Base-by-base conservation (phyloP, 176 grass and related monocot genomes). In the Zizania latifolia region DNA sequence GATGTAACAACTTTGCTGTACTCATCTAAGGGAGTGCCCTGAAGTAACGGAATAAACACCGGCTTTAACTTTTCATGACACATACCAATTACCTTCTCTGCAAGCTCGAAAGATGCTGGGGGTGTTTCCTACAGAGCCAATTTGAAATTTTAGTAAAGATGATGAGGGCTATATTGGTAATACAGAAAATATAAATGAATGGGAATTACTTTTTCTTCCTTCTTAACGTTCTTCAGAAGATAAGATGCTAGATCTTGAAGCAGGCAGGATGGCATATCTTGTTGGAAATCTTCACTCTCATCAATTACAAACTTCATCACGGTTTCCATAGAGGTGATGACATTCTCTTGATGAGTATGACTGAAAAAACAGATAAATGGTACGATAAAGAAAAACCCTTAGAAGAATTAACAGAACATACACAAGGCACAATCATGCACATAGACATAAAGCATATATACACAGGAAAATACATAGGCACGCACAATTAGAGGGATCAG, bases 251-350 rank as follows among this genome's bases (percentile, higher is more conserved):
- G n/a, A n/a, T n/a, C n/a, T n/a, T 85, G 84, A 56, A 97, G 81
- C 35, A 97, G 41, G 62, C 80, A 89, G 8, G 62, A 87, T 63
- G 85, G 62, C 44, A 97, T 48, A 23, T 93, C 88, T 34, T 43
- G 6, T 59, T 82, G 81, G 8, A 97, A 71, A 60, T 90, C 74
- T 68, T 93, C 90, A 60, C 83, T 93, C 71, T 93, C 94, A 56
- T 97, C 78, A 73, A 97, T 85, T 33, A 85, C 84, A 23, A 83
- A 73, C 32, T 44, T 83, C 88, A 93, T 89, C 78, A 92, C 87
- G 34, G 34, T 81, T 78, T 97, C 90, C 90, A 97, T 89, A 55
- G 74, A 91, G 50, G 56, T 11, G 50, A 78, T 72, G 31, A 93
- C 75, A 35, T 67, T 70, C 61, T 89, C 78, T 10, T 82, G 82